Conservation (phyloP, 2,329 filamentous ascomycete genomes). For the Tolypocladium paradoxum region DNA sequence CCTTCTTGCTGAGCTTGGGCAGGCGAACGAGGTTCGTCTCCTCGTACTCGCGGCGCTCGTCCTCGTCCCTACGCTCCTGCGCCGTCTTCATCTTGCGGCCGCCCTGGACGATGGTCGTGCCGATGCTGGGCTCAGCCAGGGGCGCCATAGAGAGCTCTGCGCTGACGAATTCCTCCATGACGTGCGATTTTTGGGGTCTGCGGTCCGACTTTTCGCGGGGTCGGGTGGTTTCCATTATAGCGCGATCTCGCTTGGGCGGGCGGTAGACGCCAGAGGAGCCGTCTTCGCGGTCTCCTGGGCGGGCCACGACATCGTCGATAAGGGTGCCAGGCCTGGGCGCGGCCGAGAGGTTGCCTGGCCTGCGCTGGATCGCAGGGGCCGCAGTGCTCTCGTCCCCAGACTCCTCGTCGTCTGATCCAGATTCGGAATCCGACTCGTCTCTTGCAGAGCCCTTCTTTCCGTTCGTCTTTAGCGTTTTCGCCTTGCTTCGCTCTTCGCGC, state of each 20-base stretch:
- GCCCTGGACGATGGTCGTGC: slow-evolving; percentile 71
- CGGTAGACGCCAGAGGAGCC: slow-evolving; percentile 65
- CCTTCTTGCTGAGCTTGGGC: slow-evolving; percentile 81
- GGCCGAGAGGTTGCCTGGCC: slow-evolving; percentile 8
- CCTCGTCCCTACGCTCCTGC: slow-evolving; percentile 64
- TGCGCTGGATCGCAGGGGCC: slow-evolving; percentile 12
- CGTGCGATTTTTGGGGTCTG: slow-evolving; percentile 61
- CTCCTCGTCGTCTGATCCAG: slow-evolving; percentile 19
- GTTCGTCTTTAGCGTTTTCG: slow-evolving; percentile 14
- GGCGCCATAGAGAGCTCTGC: slow-evolving; percentile 77
- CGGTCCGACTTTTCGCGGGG: slow-evolving; percentile 48
- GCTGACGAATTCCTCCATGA: slow-evolving; percentile 84
- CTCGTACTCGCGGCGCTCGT: slow-evolving; percentile 76
- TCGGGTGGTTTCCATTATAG: slow-evolving; percentile 65
- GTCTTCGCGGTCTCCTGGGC: slow-evolving; percentile 16
- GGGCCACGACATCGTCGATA: slow-evolving; percentile 21
- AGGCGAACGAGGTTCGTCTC: slow-evolving; percentile 85
- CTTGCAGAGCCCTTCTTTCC: slow-evolving; percentile 8
- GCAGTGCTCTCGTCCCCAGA: slow-evolving; percentile 27
- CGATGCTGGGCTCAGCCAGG: slow-evolving; percentile 78
- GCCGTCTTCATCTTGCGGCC: slow-evolving; percentile 72
- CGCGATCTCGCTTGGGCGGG: slow-evolving; percentile 79
- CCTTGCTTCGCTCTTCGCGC: slow-evolving; percentile 27
- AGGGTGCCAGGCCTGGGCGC: slow-evolving; percentile 21
- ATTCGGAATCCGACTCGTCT: slow-evolving; percentile 14